Evolutionary conservation across 495 filamentous ascomycete species (phyloP).

Genomic region (Xylaria venustula): DNA sequence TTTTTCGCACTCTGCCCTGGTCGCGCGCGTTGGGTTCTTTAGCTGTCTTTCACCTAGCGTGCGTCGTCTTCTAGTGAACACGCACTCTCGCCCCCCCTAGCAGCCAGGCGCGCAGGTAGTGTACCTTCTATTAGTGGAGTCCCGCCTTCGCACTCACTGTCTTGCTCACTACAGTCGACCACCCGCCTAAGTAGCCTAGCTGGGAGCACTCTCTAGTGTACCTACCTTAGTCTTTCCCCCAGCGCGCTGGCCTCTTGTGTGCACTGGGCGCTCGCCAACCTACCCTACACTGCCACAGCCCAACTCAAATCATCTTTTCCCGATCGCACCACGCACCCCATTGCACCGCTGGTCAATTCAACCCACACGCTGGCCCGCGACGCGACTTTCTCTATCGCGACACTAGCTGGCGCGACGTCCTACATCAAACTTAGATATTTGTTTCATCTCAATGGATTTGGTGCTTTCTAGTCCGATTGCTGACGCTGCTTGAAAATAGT

Average conservation of each 20-base stretch:
- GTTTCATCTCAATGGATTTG: conserved; percentile 30
- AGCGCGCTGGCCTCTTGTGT: background rate
- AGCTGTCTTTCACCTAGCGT: conserved; percentile 4
- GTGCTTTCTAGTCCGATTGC: conserved; percentile 38
- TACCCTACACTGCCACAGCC: conserved; percentile 24
- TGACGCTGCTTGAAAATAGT: conserved; percentile 46
- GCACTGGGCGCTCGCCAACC: conserved; percentile 10
- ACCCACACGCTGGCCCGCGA: conserved; percentile 38
- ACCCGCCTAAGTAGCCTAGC: no score
- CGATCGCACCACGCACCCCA: conserved; percentile 28
- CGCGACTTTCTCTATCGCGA: conserved; percentile 56
- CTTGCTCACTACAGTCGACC: background rate
- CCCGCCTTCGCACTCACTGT: background rate
- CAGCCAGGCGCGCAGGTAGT: background rate
- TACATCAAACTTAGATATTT: conserved; percentile 34
- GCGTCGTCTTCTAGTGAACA: conserved; percentile 3
- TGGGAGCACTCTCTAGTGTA: no score
- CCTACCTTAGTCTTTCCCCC: conserved; percentile 2
- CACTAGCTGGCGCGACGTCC: conserved; percentile 41
- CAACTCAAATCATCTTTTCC: conserved; percentile 30
- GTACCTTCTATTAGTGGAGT: conserved; percentile 1
- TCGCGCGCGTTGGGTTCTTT: no score
- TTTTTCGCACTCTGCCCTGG: conserved; percentile 1
- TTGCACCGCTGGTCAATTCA: conserved; percentile 18
- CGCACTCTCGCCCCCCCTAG: background rate